Percentiles rank a stretch among this genome's conserved stretches.
These are phyloP conservation scores for Guadua angustifolia DNA, from an alignment of 176 grass and related monocot genomes.

Conservation along the genomic window DNA sequence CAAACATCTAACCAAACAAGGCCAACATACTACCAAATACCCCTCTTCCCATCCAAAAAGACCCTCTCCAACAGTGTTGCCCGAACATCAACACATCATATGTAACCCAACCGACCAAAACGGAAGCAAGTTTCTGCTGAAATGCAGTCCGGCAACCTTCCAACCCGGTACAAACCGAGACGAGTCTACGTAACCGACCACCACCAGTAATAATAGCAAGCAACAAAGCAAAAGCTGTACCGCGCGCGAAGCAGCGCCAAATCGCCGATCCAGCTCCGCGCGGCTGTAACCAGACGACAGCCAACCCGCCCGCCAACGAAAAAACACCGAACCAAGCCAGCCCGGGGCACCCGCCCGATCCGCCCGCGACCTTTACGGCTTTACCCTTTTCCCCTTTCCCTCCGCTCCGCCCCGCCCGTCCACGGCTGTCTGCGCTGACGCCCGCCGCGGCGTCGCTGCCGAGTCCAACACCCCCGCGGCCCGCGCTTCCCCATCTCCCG, in stretches of 20 bases:
- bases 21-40: no score
- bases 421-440: conserved; percentile 33
- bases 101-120: no score
- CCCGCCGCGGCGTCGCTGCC: conserved; percentile 12
- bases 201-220: no score
- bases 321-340: neutral
- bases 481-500: neutral
- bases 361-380: conserved; percentile 20
- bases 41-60: no score
- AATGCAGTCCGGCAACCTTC: no score
- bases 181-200: no score
- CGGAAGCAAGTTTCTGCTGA: no score
- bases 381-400: neutral
- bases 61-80: no score
- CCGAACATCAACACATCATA: no score
- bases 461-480: neutral
- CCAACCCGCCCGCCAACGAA: conserved; percentile 12
- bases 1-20: no score
- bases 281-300: neutral
- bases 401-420: neutral
- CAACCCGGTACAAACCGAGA: neutral
- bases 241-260: neutral
- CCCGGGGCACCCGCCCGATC: conserved; percentile 46
- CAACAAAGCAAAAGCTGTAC: no score
- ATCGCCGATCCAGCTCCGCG: neutral